Percentiles rank a stretch among this genome's conserved stretches.
phyloP scores from a whole-genome alignment of 2,329 filamentous ascomycete genomes.

The Paraconiothyrium sp. region DNA sequence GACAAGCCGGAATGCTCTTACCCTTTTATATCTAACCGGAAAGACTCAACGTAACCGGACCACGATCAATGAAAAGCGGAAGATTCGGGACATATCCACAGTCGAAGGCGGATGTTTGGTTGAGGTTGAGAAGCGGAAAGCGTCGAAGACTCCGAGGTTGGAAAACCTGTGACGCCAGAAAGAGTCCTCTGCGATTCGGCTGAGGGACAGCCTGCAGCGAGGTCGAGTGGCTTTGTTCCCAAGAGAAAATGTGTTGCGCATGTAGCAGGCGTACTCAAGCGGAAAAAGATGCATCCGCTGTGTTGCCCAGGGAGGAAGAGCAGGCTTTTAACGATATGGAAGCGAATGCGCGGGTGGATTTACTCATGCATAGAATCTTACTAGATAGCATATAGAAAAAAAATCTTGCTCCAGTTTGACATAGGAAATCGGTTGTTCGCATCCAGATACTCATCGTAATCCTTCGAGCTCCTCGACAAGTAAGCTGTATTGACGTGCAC shows the following conservation, averaged over 20 bases:
- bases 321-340: neutral
- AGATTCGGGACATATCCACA: slow-evolving; percentile 11
- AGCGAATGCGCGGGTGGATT: neutral
- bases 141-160: slow-evolving; percentile 15
- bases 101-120: slow-evolving; percentile 7
- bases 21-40: slow-evolving; percentile 12
- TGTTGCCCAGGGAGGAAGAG: slow-evolving; percentile 2
- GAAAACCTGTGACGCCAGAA: slow-evolving; percentile 11
- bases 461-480: neutral
- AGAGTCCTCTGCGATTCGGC: slow-evolving; percentile 4
- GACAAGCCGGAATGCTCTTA: slow-evolving; percentile 10
- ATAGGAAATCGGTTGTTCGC: slow-evolving; percentile 4
- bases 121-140: slow-evolving; percentile 17
- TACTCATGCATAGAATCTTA: slow-evolving; percentile 16
- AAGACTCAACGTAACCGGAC: slow-evolving; percentile 12
- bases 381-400: neutral
- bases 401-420: neutral
- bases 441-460: slow-evolving; percentile 6
- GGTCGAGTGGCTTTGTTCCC: slow-evolving; percentile 15
- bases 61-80: slow-evolving; percentile 10
- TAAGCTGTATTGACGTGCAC: neutral
- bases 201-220: slow-evolving; percentile 13
- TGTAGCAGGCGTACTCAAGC: slow-evolving; percentile 14
- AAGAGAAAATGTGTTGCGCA: slow-evolving; percentile 8
- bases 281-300: slow-evolving; percentile 9